Evolutionary conservation across 2,329 filamentous ascomycete species (phyloP).

Genomic region (Hypomyces perniciosus): DNA sequence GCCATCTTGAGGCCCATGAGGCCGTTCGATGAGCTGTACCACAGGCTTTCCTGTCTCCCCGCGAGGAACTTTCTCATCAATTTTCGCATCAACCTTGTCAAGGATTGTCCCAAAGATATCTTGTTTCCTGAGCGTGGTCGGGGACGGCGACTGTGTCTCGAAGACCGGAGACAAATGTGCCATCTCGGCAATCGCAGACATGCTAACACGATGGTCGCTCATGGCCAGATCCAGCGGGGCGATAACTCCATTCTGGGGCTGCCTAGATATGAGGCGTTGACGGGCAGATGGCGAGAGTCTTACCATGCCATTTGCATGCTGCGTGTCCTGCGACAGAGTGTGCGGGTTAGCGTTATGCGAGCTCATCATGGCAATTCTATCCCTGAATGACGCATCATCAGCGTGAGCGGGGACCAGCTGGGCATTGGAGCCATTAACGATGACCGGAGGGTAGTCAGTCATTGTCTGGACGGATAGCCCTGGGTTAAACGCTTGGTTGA

Average conservation of each 20-base stretch:
- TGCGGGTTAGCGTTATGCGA: slow-evolving; percentile 21
- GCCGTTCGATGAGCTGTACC: slow-evolving; percentile 8
- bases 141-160: slow-evolving; percentile 66
- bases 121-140: slow-evolving; percentile 51
- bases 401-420: slow-evolving; percentile 14
- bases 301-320: slow-evolving; percentile 27
- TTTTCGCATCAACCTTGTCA: slow-evolving; percentile 3
- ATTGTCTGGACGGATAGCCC: slow-evolving; percentile 15
- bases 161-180: slow-evolving; percentile 66
- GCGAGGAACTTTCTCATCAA: slow-evolving; percentile 16
- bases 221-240: slow-evolving; percentile 52
- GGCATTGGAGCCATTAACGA: slow-evolving; percentile 31
- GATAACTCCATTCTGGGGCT: slow-evolving; percentile 43
- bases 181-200: slow-evolving; percentile 32
- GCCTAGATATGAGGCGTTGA: slow-evolving; percentile 34
- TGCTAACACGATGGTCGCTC: slow-evolving; percentile 35
- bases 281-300: slow-evolving; percentile 29
- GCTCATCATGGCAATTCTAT: slow-evolving; percentile 37
- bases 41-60: slow-evolving; percentile 17
- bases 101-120: slow-evolving; percentile 31
- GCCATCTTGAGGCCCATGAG: slow-evolving; percentile 12
- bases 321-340: slow-evolving; percentile 19
- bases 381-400: slow-evolving; percentile 37
- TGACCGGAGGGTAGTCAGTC: slow-evolving; percentile 25
- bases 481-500: slow-evolving; percentile 2